phyloP scores from a whole-genome alignment of 441 rosid species.

The Bruguiera hainesii region DNA sequence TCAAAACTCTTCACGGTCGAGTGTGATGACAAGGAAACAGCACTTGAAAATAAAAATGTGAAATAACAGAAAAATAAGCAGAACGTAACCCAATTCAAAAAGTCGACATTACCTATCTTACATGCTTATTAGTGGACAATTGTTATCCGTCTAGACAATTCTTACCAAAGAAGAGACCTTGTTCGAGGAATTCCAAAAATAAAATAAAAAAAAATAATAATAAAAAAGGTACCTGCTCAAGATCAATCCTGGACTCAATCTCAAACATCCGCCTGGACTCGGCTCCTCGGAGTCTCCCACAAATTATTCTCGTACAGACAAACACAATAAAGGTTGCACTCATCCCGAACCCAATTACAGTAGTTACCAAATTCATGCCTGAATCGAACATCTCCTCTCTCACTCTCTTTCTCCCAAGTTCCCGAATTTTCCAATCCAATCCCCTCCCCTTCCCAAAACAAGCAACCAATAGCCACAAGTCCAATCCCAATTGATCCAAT shows the following conservation, averaged over 20 bases:
- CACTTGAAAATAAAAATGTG: not conserved
- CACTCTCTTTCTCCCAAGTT: not conserved
- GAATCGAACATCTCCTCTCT: slow-evolving; percentile 42
- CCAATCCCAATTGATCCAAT: not conserved
- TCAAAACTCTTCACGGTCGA: not conserved
- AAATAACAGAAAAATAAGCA: not conserved
- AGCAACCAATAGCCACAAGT: not conserved
- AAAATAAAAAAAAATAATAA: not conserved
- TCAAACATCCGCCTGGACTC: slow-evolving; percentile 44
- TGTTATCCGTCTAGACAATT: not conserved
- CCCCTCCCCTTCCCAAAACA: not conserved
- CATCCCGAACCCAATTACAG: slow-evolving; percentile 59
- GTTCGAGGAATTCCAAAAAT: not conserved
- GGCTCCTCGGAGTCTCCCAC: slow-evolving; percentile 44
- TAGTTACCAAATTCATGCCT: slow-evolving; percentile 49
- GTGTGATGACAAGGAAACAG: not conserved
- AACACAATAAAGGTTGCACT: slow-evolving; percentile 60
- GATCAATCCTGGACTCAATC: slow-evolving; percentile 45
- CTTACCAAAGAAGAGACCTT: not conserved
- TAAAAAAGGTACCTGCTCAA: slow-evolving; percentile 41
- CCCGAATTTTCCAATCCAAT: not conserved
- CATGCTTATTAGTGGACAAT: not conserved
- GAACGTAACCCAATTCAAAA: not conserved
- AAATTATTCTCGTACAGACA: slow-evolving; percentile 55
- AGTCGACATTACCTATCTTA: not conserved